Conservation (phyloP, 805 yeast genomes). For the Barnettozyma populi region DNA sequence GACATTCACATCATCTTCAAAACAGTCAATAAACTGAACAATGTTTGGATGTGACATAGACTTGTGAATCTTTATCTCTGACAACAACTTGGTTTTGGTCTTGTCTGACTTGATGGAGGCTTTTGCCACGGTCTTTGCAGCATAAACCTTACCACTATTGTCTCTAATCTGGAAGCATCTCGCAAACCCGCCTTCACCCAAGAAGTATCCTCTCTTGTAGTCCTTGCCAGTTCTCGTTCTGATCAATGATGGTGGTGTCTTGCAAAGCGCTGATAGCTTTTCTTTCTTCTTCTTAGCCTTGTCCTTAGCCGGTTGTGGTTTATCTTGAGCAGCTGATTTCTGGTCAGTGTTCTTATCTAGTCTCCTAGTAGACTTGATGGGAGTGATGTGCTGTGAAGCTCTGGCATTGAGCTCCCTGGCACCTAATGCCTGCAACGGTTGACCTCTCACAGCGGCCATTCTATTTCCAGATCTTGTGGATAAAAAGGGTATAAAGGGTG, state of each 20-base stretch:
- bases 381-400: conserved; percentile 24
- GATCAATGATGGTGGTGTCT: conserved; percentile 94
- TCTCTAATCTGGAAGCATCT: conserved; percentile 96
- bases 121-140: conserved; percentile 97
- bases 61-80: conserved; percentile 94
- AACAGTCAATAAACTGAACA: conserved; percentile 91
- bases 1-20: conserved; percentile 93
- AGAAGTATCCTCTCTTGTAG: conserved; percentile 81
- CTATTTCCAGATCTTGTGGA: background rate
- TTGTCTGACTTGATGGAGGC: conserved; percentile 87
- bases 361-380: conserved; percentile 26
- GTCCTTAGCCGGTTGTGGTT: conserved; percentile 24
- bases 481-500: background rate
- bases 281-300: conserved; percentile 71
- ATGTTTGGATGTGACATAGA: conserved; percentile 83
- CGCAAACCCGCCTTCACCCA: conserved; percentile 99
- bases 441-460: conserved; percentile 32
- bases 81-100: conserved; percentile 74
- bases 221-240: conserved; percentile 83
- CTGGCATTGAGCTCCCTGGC: conserved; percentile 30
- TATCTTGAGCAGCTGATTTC: conserved; percentile 19
- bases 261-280: conserved; percentile 84
- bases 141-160: conserved; percentile 78
- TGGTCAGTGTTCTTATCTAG: conserved; percentile 16
- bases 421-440: conserved; percentile 34